Evolutionary conservation across 148 eudicot species (phyloP), one percentile per base, ranked within the genome.

Genomic region (Diospyros kaki): DNA sequence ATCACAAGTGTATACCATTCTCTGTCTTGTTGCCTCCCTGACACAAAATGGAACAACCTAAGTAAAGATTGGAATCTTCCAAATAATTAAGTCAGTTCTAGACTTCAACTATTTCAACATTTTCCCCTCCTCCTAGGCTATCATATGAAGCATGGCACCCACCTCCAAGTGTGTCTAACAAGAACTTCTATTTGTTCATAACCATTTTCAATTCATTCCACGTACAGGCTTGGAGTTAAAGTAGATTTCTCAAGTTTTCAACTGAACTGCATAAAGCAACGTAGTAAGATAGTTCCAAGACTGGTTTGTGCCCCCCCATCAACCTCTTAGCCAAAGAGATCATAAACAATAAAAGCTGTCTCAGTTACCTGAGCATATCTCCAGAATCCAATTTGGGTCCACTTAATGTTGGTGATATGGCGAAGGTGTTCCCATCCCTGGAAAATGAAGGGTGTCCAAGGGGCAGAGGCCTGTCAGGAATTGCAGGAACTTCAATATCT

Each of bases 381-480:
- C 88, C 86, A 4, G 82, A 69, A 66, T 79, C 58, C 71, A 85
- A 68, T 39, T 78, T 83, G 39, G 82, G 74, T 12, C 86, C 92
- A 76, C 88, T 86, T 59, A 87, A 63, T 38, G 83, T 81, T 5
- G 95, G 89, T 0, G 89, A 90, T 55, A 82, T 78, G 73, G 82
- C 85, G 62, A 88, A 90, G 45, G 72, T 73, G 68, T 58, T 81
- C 52, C 83, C 76, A 51, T 86, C 83, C 45, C 79, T 66, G 5
- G 66, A 67, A 69, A 86, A 88, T 0, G 90, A 85, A 66, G 89
- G 90, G 79, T 90, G 91, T 17, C 86, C 89, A 1, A 88, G 81
- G 72, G 97, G 89, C 55, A 82, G 43, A 14, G 97, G 98, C 80
- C 98, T 79, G 59, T 93, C 98, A 5, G 90, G 93, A 63, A 93